A percentile compares a stretch with the other conserved stretches of the same genome.
Evolutionary conservation across 768 basidiomycete genomes (phyloP).

Genomic region (Podaxis sp.): DNA sequence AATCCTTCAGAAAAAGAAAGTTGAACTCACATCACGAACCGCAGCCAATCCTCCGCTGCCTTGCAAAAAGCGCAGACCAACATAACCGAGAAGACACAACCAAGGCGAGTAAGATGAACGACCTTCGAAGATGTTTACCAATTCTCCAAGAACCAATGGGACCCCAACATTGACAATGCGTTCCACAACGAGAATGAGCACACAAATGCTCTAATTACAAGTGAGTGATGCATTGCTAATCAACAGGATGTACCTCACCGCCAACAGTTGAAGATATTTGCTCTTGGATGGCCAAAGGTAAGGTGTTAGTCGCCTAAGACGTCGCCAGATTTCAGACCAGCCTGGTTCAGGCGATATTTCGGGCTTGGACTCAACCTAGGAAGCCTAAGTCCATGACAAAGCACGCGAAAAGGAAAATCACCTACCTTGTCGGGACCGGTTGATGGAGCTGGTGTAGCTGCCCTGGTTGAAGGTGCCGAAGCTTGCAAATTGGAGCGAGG

Average conservation of each 20-base stretch:
- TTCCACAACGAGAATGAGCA: slow-evolving; percentile 64
- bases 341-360: slow-evolving; percentile 60
- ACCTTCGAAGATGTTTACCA: slow-evolving; percentile 56
- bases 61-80: slow-evolving; percentile 66
- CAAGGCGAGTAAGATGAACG: slow-evolving; percentile 49
- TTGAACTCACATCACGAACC: slow-evolving; percentile 46
- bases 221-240: slow-evolving; percentile 1
- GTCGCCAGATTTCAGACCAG: slow-evolving; percentile 64
- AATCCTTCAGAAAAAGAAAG: neutral
- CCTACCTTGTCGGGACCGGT: slow-evolving; percentile 38
- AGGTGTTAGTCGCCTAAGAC: slow-evolving; percentile 64
- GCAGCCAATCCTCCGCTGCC: slow-evolving; percentile 73
- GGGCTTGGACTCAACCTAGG: slow-evolving; percentile 37
- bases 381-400: slow-evolving; percentile 7
- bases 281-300: slow-evolving; percentile 83
- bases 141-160: slow-evolving; percentile 64
- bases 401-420: neutral
- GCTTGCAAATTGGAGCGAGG: slow-evolving; percentile 43
- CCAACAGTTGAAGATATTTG: slow-evolving; percentile 61
- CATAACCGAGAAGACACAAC: slow-evolving; percentile 66
- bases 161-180: slow-evolving; percentile 73
- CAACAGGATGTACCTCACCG: slow-evolving; percentile 35
- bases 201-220: slow-evolving; percentile 51
- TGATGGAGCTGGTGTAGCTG: slow-evolving; percentile 43
- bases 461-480: slow-evolving; percentile 52